These are phyloP conservation scores for Cutaneotrichosporon sp. DNA, from an alignment of 1,284 basidiomycete species.

Conservation along the genomic window DNA sequence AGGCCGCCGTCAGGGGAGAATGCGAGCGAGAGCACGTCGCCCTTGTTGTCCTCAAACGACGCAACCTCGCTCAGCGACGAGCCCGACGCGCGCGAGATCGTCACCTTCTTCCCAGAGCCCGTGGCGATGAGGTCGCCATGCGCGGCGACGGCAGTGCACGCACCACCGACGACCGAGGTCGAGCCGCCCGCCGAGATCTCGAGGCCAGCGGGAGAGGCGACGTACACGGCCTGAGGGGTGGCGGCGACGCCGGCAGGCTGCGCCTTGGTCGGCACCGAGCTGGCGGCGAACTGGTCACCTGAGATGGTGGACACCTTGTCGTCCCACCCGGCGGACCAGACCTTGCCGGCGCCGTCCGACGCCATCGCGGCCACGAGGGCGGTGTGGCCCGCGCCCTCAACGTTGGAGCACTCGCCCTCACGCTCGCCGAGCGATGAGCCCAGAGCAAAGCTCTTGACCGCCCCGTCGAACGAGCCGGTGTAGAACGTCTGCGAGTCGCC, in stretches of 20 bases:
- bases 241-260: constrained; percentile 77
- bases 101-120: constrained; percentile 61
- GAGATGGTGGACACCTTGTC: constrained; percentile 65
- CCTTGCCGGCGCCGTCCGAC: constrained; percentile 55
- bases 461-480: constrained; percentile 80
- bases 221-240: constrained; percentile 63
- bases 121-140: constrained; percentile 43
- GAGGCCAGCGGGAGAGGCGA: constrained; percentile 66
- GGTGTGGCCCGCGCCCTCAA: constrained; percentile 69
- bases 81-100: constrained; percentile 50
- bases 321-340: constrained; percentile 76
- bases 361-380: constrained; percentile 69
- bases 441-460: constrained; percentile 64
- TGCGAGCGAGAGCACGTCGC: constrained; percentile 71
- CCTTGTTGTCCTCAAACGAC: constrained; percentile 70
- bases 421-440: constrained; percentile 25
- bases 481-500: constrained; percentile 63
- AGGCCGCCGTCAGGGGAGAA: constrained; percentile 76
- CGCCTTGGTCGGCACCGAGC: constrained; percentile 55
- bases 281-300: constrained; percentile 58
- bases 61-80: constrained; percentile 27
- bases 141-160: constrained; percentile 45
- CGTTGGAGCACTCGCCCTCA: constrained; percentile 56
- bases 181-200: constrained; percentile 57
- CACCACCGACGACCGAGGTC: constrained; percentile 25